These are phyloP conservation scores for Globisporangium solare DNA, from an alignment of 352 stramenopile species.

Conservation along the genomic window DNA sequence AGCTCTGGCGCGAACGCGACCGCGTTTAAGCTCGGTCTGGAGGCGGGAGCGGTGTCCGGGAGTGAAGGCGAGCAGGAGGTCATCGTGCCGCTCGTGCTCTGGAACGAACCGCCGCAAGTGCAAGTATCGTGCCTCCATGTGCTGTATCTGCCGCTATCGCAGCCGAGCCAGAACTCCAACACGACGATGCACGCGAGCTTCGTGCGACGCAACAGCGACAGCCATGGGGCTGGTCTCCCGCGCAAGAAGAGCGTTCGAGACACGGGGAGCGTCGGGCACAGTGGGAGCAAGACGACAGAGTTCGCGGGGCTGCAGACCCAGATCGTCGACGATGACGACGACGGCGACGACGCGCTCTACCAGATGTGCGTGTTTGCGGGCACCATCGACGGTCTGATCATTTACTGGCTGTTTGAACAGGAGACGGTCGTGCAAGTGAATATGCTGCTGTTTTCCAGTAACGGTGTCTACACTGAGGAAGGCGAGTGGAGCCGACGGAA, in stretches of 20 bases:
- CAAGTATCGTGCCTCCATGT: constrained; percentile 56
- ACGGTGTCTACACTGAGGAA: not conserved
- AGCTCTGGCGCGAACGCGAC: not conserved
- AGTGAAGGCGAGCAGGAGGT: constrained; percentile 26
- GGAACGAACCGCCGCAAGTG: constrained; percentile 47
- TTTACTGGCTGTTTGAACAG: constrained; percentile 72
- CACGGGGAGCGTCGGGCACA: not conserved
- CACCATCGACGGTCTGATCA: constrained; percentile 51
- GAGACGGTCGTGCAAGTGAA: constrained; percentile 61
- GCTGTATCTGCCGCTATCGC: constrained; percentile 51
- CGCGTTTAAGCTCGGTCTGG: not conserved
- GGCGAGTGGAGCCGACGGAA: not conserved
- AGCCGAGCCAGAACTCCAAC: constrained; percentile 67
- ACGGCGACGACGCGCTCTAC: constrained; percentile 28
- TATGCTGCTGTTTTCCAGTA: constrained; percentile 42
- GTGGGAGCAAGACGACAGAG: not conserved
- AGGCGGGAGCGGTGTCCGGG: not conserved
- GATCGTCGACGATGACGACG: constrained; percentile 33
- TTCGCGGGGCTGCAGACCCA: constrained; percentile 24
- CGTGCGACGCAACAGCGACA: constrained; percentile 11
- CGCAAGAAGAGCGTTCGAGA: constrained; percentile 1
- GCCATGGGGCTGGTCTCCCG: not conserved
- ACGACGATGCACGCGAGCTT: constrained; percentile 29
- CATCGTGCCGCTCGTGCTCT: constrained; percentile 66
- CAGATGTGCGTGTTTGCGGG: constrained; percentile 72